Evolutionary conservation across 306 rosid genomes (phyloP), one percentile per base, ranked within the genome.

Genomic region (Rubus idaeus): DNA sequence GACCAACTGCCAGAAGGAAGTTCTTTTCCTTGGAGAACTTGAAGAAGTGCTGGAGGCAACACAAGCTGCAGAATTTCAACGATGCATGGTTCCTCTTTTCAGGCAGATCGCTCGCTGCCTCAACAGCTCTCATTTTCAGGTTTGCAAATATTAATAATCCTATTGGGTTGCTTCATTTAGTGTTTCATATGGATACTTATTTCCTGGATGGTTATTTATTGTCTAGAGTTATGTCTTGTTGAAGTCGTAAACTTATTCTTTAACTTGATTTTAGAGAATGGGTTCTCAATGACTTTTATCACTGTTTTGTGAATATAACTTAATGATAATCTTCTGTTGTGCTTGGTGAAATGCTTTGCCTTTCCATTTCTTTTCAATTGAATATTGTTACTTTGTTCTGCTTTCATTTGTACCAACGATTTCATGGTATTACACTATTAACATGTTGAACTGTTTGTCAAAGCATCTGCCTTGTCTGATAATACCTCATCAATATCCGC

Each of bases 1-100:
- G 65, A 92, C 94, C 18, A 95, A 95, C 80, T 90, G 99, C 75
- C 90, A 87, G 86, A 95, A 95, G 88, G 96, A 95, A 83, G 96
- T 95, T 91, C 97, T 95, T 79, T 92, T 89, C 84, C 89, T 95
- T 68, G 99, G 97, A 79, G 99, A 95, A 74, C 91, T 95, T 52
- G 99, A 95, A 89, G 99, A 95, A 85, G 96, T 95, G 75, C 91
- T 95, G 61, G 99, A 95, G 86, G 93, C 96, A 39, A 92, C 99
- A 21, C 99, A 95, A 70, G 51, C 86, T 18, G 91, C 97, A 0
- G 99, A 95, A 70, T 95, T 95, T 45, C 97, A 90, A 65, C 97
- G 97, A 51, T 92, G 97, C 83, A 92, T 92, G 99, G 97, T 95
- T 75, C 99, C 92, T 0, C 97, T 95, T 60, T 95, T 95, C 75